Evolutionary conservation across 2,329 filamentous ascomycete species (phyloP), one percentile per base, ranked within the genome.

Genomic region (Colletotrichum ledebouriae): DNA sequence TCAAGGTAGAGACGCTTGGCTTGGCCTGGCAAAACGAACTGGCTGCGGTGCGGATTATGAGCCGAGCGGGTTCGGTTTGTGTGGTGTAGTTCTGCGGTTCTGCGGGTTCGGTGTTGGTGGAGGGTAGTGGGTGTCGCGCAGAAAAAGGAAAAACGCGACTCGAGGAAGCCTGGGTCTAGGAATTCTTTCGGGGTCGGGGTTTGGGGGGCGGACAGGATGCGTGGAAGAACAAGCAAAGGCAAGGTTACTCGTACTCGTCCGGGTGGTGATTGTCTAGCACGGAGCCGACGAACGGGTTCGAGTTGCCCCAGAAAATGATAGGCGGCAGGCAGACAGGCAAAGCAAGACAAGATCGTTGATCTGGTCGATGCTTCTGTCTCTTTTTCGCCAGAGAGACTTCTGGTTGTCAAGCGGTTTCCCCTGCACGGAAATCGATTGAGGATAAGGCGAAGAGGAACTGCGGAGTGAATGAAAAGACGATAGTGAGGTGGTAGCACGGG

Each of bases 391-490:
- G 25, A 39, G 29, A 65, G 34, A 57, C 52, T 78, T 78, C 79
- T 76, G 76, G 42, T 57, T 55, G 68, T 69, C 59, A 63, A 69
- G 59, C 61, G 59, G 77, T 75, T 73, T 74, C 78, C 80, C 67
- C 77, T 80, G 79, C 79, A 57, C 71, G n/a, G 78, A 75, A 76
- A 78, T 71, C 61, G 59, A 71, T 71, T 70, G 68, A 69, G 69
- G 34, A 82, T 82, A 77, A 80, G 81, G 81, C 72, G 75, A 78
- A 83, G 79, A 78, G 81, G 78, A 76, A 81, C 78, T 80, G 80
- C 81, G 79, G 79, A 81, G 80, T 82, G 81, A 73, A 78, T 82
- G 80, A 83, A 83, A 83, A 82, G 80, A 83, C 81, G 77, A 82
- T 83, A 83, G 81, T 77, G 79, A 82, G 79, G 79, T 82, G 77